These are phyloP conservation scores for Diaporthe nobilis DNA, from an alignment of 2,329 filamentous ascomycete species.

Conservation along the genomic window DNA sequence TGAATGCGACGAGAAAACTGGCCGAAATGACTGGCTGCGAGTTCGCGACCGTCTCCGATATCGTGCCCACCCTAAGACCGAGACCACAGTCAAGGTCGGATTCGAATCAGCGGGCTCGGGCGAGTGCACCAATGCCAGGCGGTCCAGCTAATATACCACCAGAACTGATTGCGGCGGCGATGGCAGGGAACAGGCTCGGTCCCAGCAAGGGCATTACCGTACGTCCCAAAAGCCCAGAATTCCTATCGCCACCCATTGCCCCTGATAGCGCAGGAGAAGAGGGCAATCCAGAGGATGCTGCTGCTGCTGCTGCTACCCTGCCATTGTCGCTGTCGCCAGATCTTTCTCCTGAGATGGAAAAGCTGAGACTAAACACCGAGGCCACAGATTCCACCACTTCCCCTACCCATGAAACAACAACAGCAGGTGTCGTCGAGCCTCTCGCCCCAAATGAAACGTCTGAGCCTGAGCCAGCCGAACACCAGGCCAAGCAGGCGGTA, in stretches of 20 bases:
- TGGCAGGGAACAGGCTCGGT: constrained; percentile 35
- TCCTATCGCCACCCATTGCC: constrained; percentile 29
- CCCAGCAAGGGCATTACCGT: constrained; percentile 40
- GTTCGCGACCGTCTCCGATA: constrained; percentile 70
- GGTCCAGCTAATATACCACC: constrained; percentile 34
- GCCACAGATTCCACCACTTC: constrained; percentile 36
- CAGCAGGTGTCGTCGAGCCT: constrained; percentile 27
- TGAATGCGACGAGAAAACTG: constrained; percentile 78
- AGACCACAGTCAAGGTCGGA: constrained; percentile 32
- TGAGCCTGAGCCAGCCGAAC: constrained; percentile 32
- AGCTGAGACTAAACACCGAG: constrained; percentile 41
- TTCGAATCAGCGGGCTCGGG: constrained; percentile 43
- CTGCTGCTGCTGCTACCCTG: constrained; percentile 27
- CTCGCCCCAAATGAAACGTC: constrained; percentile 32
- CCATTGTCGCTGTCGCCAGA: constrained; percentile 31
- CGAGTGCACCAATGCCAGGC: constrained; percentile 44
- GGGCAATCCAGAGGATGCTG: constrained; percentile 1
- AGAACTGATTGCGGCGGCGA: constrained; percentile 39
- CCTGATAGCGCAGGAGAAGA: constrained; percentile 30
- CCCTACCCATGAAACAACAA: constrained; percentile 25
- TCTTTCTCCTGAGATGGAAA: constrained; percentile 37
- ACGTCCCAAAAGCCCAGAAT: constrained; percentile 41
- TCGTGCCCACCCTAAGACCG: constrained; percentile 57
- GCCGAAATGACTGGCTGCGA: constrained; percentile 82
- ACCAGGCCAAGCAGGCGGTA: constrained; percentile 35